Evolutionary conservation across 768 basidiomycete species (phyloP).

Genomic region (Tricholoma terreum): DNA sequence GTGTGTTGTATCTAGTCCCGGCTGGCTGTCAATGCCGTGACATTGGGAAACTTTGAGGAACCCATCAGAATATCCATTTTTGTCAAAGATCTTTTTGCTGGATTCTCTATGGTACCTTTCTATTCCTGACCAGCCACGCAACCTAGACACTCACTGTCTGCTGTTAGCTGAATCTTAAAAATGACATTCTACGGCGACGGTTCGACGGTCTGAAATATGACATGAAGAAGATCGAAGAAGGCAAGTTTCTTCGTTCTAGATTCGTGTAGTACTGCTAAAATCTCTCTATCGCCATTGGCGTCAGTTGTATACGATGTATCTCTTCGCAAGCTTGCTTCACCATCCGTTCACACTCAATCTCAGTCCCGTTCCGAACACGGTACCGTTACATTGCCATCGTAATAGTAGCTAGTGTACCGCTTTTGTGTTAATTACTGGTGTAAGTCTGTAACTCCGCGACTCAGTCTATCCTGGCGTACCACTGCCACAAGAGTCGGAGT

Average conservation of each 20-base stretch:
- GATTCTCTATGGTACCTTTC: constrained; percentile 72
- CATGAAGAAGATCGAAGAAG: constrained; percentile 88
- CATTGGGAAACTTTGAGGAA: constrained; percentile 74
- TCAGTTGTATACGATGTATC: constrained; percentile 86
- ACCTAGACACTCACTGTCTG: background rate
- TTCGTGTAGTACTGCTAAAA: constrained; percentile 3
- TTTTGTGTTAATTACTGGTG: background rate
- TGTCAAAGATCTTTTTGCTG: constrained; percentile 79
- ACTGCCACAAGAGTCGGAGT: no score
- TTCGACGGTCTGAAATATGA: constrained; percentile 86
- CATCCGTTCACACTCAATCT: constrained; percentile 2
- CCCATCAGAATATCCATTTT: constrained; percentile 76
- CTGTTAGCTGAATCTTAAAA: constrained; percentile 74
- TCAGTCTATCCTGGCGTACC: background rate
- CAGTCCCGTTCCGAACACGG: background rate
- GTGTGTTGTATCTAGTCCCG: constrained; percentile 50
- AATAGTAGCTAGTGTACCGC: no score
- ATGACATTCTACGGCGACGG: constrained; percentile 68
- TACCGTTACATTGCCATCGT: background rate
- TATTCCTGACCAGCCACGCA: background rate
- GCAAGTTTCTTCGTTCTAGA: constrained; percentile 29
- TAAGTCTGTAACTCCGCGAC: background rate
- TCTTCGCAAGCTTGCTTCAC: constrained; percentile 54
- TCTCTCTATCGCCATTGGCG: background rate
- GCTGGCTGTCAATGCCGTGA: constrained; percentile 79